A percentile compares a stretch with the other conserved stretches of the same genome.
Evolutionary conservation across 225 moss, liverwort and hornwort species (phyloP).

Genomic region (Sphagnum tenellum): DNA sequence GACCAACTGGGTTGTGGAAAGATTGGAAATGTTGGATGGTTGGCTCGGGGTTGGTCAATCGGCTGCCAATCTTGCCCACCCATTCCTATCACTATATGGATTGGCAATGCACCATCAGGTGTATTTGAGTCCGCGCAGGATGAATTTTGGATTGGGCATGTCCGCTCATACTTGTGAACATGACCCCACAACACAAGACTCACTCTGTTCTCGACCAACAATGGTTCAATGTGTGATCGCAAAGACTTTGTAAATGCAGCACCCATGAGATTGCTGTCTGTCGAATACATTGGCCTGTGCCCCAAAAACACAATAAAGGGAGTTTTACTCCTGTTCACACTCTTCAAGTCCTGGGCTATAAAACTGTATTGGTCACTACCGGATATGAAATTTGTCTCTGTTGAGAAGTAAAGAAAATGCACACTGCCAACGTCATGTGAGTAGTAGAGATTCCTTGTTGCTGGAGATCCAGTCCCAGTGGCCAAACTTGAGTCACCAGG

Average conservation of each 20-base stretch:
- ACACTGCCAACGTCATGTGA: conserved; percentile 69
- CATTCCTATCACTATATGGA: conserved; percentile 93
- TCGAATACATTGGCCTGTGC: conserved; percentile 87
- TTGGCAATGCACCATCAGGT: conserved; percentile 22
- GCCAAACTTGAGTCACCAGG: conserved; percentile 60
- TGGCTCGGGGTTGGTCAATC: conserved; percentile 40
- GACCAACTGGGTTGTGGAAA: conserved; percentile 81
- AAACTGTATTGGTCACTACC: conserved; percentile 58
- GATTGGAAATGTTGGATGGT: conserved; percentile 50
- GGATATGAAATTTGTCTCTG: conserved; percentile 63
- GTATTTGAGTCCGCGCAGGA: conserved; percentile 26
- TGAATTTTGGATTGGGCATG: conserved; percentile 55
- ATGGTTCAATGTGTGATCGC: conserved; percentile 62
- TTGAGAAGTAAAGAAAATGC: conserved; percentile 84
- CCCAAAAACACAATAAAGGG: conserved; percentile 83
- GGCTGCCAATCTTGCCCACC: conserved; percentile 95
- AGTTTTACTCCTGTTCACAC: conserved; percentile 42
- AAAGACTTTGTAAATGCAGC: conserved; percentile 24
- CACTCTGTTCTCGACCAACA: conserved; percentile 59
- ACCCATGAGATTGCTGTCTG: conserved; percentile 23
- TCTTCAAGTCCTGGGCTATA: conserved; percentile 51
- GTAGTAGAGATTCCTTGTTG: conserved; percentile 72
- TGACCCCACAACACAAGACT: conserved; percentile 80
- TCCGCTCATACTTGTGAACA: conserved; percentile 94
- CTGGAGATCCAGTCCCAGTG: conserved; percentile 24